Evolutionary conservation across 2,329 filamentous ascomycete species (phyloP).

Genomic region (Pseudogymnoascus pannorum): DNA sequence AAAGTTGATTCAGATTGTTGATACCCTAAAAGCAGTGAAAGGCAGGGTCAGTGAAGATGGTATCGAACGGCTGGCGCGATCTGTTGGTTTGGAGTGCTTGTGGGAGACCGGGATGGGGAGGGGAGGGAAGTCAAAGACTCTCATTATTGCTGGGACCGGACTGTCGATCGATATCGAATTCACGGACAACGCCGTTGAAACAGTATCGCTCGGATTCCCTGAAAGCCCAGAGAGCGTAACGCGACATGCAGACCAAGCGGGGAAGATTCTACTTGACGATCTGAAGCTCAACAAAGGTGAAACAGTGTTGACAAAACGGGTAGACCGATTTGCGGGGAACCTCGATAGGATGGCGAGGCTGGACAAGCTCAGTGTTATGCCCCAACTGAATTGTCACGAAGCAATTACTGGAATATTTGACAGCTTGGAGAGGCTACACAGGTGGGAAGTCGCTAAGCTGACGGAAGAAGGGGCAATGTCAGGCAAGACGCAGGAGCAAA

Average conservation of each 20-base stretch:
- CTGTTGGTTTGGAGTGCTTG: constrained; percentile 57
- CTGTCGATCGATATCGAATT: constrained; percentile 56
- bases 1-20: constrained; percentile 31
- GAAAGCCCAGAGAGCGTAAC: constrained; percentile 51
- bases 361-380: constrained; percentile 63
- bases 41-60: constrained; percentile 68
- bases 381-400: constrained; percentile 67
- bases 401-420: constrained; percentile 67
- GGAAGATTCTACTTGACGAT: constrained; percentile 58
- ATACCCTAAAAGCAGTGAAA: constrained; percentile 35
- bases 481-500: constrained; percentile 38
- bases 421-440: constrained; percentile 61
- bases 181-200: constrained; percentile 53
- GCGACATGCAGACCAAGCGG: constrained; percentile 54
- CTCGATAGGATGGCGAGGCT: constrained; percentile 61
- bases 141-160: constrained; percentile 56
- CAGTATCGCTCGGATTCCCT: constrained; percentile 56
- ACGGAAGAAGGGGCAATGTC: constrained; percentile 40
- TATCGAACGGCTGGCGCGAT: constrained; percentile 61
- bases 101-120: constrained; percentile 47
- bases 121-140: constrained; percentile 42
- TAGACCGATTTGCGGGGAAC: constrained; percentile 65
- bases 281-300: constrained; percentile 51
- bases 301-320: constrained; percentile 59
- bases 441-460: constrained; percentile 58